Base-by-base conservation (phyloP, 2,329 filamentous ascomycete species). In the Fusarium vanettenii region DNA sequence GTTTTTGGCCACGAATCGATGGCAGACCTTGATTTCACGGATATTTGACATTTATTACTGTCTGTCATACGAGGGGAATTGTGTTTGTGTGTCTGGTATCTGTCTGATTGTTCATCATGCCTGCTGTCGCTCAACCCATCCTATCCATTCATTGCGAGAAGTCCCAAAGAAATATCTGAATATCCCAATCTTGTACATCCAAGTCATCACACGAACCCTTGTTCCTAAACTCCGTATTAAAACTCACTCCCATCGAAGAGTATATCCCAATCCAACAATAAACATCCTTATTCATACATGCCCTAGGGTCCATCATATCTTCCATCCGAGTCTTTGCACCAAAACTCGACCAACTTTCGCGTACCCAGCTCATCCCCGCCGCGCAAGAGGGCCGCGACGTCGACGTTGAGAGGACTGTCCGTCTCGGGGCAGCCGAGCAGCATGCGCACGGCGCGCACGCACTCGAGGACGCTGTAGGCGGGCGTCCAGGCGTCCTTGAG, bases 401-500 rank as follows among this genome's bases (percentile, higher is more conserved):
- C 94, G 29, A 97, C 89, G 82, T 95, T 95, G 71, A 97, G 86
- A 77, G 94, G 94, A 75, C 89, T 92, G 79, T 96, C 93, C 56
- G 91, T 88, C 81, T 92, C 94, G 1, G 93, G 92, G 72, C 88
- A 90, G 62, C 82, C 77, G 65, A 85, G 86, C 77, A 97, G 86
- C 85, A 93, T 89, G 75, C 93, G 90, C 73, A 96, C 89, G 56
- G 91, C 91, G 77, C 93, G 92, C 79, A 96, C 85, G 71, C 92
- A 93, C 79, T 92, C 90, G 39, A 92, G 89, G 22, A 98, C 89
- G 45, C 92, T 95, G 83, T 98, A 97, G 20, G 94, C 92, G 1
- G 95, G 94, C 69, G 94, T 93, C 96, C 96, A 98, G 20, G 89
- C 89, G 65, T 92, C 89, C 80, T 89, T 89, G 69, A 99, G 88